Evolutionary conservation across 805 yeast species (phyloP), one percentile per base, ranked within the genome.

Genomic region (Candida sithepensis): DNA sequence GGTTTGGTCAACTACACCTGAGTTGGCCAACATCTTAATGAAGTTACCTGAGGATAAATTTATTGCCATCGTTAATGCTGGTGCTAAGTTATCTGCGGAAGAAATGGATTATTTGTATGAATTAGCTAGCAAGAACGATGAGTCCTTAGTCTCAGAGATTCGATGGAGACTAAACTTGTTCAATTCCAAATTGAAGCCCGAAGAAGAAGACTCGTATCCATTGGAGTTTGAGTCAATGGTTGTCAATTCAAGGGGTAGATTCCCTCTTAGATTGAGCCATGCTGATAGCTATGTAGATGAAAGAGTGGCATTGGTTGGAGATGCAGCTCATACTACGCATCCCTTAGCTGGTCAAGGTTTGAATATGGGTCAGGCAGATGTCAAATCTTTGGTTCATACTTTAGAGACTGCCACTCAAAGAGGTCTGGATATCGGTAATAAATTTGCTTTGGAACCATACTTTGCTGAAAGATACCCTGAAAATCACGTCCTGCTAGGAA

Each of bases 341-440:
- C 99, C 99, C 2, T 73, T 94, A 50, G 97, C 97, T 3, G 99
- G 99, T 9, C 99, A 94, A 68, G 99, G 99, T 22, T 76, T 94
- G 47, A 94, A 94, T 66, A 90, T 92, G 96, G 99, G 99, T 19
- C 97, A 91, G 65, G 84, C 85, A 23, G 99, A 94, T 63, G 97
- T 88, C 2, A 82, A 83, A 48, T 71, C 83, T 2, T 72, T 94
- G 26, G 81, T 84, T 1, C 69, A 63, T 2, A 87, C 92, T 0
- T 60, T 94, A 23, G 96, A 88, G 54, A 70, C 52, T 9, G 96
- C 96, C 0, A 69, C 79, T 2, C 71, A 72, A 37, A 73, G 96
- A 40, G 99, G 99, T 0, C 73, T 87, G 48, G 99, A 94, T 59
- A 84, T 92, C 44, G 99, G 99, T 2, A 76, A 84, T 22, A 69